Evolutionary conservation across 495 filamentous ascomycete genomes (phyloP).

Genomic region (Penicillium cinerascens): DNA sequence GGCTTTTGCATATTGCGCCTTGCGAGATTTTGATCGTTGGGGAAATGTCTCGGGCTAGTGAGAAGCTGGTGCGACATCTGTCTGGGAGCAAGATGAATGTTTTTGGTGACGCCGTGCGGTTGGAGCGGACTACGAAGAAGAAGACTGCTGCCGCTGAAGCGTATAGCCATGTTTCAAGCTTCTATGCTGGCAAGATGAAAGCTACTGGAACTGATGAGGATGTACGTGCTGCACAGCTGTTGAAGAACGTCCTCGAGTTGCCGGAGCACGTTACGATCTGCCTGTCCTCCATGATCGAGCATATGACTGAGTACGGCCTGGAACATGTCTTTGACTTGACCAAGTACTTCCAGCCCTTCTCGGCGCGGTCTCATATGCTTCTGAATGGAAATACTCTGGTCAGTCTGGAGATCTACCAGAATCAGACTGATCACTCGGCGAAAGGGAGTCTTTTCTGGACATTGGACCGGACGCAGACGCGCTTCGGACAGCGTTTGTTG

Average conservation of each 20-base stretch:
- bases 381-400: slow-evolving; percentile 94
- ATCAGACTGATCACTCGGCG: slow-evolving; percentile 80
- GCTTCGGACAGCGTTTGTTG: slow-evolving; percentile 82
- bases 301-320: slow-evolving; percentile 88
- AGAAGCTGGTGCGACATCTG: slow-evolving; percentile 88
- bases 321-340: slow-evolving; percentile 96
- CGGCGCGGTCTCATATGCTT: slow-evolving; percentile 90
- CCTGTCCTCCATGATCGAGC: slow-evolving; percentile 93
- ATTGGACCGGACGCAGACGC: slow-evolving; percentile 85
- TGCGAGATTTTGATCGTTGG: slow-evolving; percentile 97
- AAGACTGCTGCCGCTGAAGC: slow-evolving; percentile 83
- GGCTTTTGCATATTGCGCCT: slow-evolving; percentile 89
- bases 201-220: slow-evolving; percentile 47
- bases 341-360: slow-evolving; percentile 97
- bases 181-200: slow-evolving; percentile 88
- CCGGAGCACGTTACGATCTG: slow-evolving; percentile 86
- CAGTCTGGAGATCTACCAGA: slow-evolving; percentile 93
- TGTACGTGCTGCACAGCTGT: slow-evolving; percentile 52
- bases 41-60: slow-evolving; percentile 85
- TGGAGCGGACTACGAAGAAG: slow-evolving; percentile 69
- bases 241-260: slow-evolving; percentile 83
- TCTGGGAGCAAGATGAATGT: slow-evolving; percentile 87
- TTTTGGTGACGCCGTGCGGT: slow-evolving; percentile 83
- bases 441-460: slow-evolving; percentile 96
- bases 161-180: slow-evolving; percentile 86